Conservation (phyloP, 2,329 filamentous ascomycete species). For the Diaporthe sp. region DNA sequence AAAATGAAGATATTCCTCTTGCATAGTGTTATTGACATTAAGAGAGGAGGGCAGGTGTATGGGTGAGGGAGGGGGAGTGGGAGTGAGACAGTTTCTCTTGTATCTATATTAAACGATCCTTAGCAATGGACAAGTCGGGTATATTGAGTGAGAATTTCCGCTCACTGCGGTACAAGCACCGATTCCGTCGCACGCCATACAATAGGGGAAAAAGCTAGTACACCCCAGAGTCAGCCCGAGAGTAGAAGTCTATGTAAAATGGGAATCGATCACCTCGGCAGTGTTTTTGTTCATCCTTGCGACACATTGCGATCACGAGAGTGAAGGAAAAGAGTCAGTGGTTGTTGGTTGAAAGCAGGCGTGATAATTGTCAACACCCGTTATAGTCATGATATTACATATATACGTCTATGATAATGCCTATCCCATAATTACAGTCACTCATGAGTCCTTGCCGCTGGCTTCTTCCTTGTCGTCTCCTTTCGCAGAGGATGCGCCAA, state of each 20-base stretch:
- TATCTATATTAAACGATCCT: no score
- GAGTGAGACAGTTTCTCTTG: no score
- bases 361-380: conserved; percentile 13
- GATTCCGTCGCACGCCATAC: background rate
- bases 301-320: background rate
- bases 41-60: no score
- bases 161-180: no score
- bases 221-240: no score
- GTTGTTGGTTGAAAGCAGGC: background rate
- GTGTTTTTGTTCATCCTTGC: background rate
- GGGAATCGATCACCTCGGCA: background rate
- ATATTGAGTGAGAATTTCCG: no score
- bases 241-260: no score
- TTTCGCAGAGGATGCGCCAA: conserved; percentile 25
- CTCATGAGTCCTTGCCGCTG: conserved; percentile 1
- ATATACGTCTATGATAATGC: conserved; percentile 30
- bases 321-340: background rate
- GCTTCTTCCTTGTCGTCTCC: conserved; percentile 23
- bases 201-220: background rate
- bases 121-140: no score
- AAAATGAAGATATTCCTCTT: no score
- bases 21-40: no score
- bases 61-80: no score
- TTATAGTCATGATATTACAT: conserved; percentile 31
- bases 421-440: conserved; percentile 25